Percentiles rank a stretch among this genome's conserved stretches.
phyloP scores from a whole-genome alignment of 225 moss, liverwort and hornwort species.

The Physcomitrium patens region DNA sequence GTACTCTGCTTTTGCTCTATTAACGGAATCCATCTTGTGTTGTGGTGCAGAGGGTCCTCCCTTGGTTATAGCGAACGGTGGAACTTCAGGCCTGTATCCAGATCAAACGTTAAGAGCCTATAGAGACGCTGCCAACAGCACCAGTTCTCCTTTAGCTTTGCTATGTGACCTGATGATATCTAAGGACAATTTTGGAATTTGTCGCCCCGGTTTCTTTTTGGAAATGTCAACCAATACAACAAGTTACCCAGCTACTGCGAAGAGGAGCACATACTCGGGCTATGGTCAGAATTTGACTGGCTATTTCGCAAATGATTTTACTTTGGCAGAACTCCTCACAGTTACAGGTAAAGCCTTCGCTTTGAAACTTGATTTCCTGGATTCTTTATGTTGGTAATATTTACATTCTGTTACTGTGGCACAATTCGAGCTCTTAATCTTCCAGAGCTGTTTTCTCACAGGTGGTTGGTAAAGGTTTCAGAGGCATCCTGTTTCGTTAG shows the following conservation, averaged over 20 bases:
- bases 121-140: slow-evolving; percentile 42
- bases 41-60: slow-evolving; percentile 54
- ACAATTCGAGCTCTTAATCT: background rate
- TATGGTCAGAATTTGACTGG: slow-evolving; percentile 44
- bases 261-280: slow-evolving; percentile 47
- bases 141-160: slow-evolving; percentile 51
- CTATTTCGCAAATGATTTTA: slow-evolving; percentile 61
- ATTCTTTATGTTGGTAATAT: background rate
- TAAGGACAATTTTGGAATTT: slow-evolving; percentile 66
- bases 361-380: background rate
- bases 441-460: background rate
- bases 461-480: background rate
- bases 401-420: background rate
- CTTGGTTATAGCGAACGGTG: slow-evolving; percentile 81
- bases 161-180: slow-evolving; percentile 83
- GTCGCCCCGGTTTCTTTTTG: slow-evolving; percentile 74
- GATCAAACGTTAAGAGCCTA: slow-evolving; percentile 67
- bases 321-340: slow-evolving; percentile 32
- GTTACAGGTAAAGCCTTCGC: slow-evolving; percentile 39
- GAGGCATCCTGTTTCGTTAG: background rate
- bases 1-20: background rate
- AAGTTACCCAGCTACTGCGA: slow-evolving; percentile 38
- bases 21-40: background rate
- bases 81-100: slow-evolving; percentile 79
- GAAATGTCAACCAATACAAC: slow-evolving; percentile 23